These are phyloP conservation scores for Pseudomassariella vexata DNA, from an alignment of 2,329 filamentous ascomycete species.

Conservation along the genomic window DNA sequence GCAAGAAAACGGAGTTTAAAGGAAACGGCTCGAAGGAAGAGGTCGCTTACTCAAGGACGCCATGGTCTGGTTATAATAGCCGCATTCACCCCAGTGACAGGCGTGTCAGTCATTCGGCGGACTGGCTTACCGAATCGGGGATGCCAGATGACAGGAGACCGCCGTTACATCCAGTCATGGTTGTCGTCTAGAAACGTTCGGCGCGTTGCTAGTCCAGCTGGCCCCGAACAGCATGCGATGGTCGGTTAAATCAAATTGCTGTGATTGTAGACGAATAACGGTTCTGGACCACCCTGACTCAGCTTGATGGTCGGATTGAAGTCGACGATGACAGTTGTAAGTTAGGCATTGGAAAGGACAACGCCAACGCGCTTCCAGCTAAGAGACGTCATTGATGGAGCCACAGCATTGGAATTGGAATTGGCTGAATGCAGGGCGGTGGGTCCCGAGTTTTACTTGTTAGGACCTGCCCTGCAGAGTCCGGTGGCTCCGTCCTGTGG, in stretches of 20 bases:
- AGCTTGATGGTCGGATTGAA: neutral
- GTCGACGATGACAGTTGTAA: neutral
- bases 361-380: neutral
- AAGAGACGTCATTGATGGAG: neutral
- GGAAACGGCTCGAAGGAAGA: neutral
- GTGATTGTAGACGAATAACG: too few species aligned
- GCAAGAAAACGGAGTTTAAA: neutral
- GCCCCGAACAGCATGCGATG: too few species aligned
- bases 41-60: conserved; percentile 10
- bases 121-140: conserved; percentile 1
- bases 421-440: too few species aligned
- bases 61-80: conserved; percentile 5
- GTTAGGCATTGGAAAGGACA: neutral
- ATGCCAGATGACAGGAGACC: neutral
- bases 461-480: too few species aligned
- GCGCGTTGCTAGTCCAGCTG: too few species aligned
- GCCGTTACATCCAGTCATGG: too few species aligned
- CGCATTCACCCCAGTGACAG: conserved; percentile 4
- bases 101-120: too few species aligned
- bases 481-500: too few species aligned
- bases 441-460: too few species aligned
- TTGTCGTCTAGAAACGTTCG: neutral
- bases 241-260: too few species aligned
- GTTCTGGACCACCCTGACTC: too few species aligned
- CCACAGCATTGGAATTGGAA: too few species aligned